Conservation (phyloP, 495 filamentous ascomycete species). For the Astrothelium subdiscretum region DNA sequence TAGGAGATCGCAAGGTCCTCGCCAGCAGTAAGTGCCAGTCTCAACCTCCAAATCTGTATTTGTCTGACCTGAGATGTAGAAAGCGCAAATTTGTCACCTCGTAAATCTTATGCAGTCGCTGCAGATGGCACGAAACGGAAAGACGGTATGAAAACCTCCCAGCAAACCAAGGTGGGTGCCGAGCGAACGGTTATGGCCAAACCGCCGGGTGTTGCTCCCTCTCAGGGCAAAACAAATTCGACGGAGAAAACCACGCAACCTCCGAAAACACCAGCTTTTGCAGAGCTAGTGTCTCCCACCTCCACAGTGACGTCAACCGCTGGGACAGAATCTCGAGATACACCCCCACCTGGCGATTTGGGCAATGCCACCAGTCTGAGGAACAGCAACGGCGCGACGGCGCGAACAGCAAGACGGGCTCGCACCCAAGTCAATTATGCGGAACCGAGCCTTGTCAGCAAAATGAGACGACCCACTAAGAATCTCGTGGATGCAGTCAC, state of each 20-base stretch:
- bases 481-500: slow-evolving; percentile 28
- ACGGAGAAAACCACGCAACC: slow-evolving; percentile 4
- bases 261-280: slow-evolving; percentile 25
- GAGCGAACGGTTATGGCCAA: not conserved
- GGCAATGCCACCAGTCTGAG: slow-evolving; percentile 4
- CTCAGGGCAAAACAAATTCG: not conserved
- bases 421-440: slow-evolving; percentile 30
- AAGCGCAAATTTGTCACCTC: slow-evolving; percentile 29
- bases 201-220: not conserved
- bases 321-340: slow-evolving; percentile 21
- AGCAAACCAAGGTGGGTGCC: not conserved
- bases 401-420: slow-evolving; percentile 25
- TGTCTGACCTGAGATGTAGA: slow-evolving; percentile 15
- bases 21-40: slow-evolving; percentile 19
- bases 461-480: slow-evolving; percentile 31
- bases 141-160: slow-evolving; percentile 15
- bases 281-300: slow-evolving; percentile 26
- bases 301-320: slow-evolving; percentile 23
- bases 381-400: slow-evolving; percentile 7
- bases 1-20: slow-evolving; percentile 18
- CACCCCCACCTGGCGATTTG: slow-evolving; percentile 27
- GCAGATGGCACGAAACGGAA: slow-evolving; percentile 11
- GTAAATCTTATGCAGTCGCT: slow-evolving; percentile 18
- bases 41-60: not conserved
- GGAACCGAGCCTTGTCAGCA: slow-evolving; percentile 27